Evolutionary conservation across 2,329 filamentous ascomycete genomes (phyloP).

Genomic region (Mycosphaerella sp.): DNA sequence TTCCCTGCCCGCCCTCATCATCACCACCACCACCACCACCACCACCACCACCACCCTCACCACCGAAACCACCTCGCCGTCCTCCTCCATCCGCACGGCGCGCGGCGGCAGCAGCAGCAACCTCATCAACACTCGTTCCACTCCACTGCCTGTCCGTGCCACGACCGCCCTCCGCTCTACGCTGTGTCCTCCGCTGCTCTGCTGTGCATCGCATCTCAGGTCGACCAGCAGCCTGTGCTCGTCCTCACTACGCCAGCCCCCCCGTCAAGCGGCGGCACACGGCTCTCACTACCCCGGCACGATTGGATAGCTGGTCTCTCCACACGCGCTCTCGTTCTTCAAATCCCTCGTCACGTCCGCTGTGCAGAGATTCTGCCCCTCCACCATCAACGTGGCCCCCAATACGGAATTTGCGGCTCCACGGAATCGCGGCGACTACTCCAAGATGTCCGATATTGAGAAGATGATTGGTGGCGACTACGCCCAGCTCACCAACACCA

Average conservation of each 20-base stretch:
- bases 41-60: neutral
- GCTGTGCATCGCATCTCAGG: neutral
- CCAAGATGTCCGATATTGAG: constrained; percentile 42
- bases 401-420: constrained; percentile 19
- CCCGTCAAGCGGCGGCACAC: neutral
- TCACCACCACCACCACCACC: neutral
- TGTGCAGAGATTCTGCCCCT: neutral
- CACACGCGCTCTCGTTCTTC: neutral
- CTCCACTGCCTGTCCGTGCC: neutral
- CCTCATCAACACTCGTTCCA: neutral
- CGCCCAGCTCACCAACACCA: constrained; percentile 56
- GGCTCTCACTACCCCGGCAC: neutral
- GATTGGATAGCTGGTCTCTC: constrained; percentile 2
- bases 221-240: neutral
- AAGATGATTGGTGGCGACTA: constrained; percentile 41
- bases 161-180: neutral
- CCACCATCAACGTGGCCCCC: constrained; percentile 22
- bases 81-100: neutral
- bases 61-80: neutral
- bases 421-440: constrained; percentile 30
- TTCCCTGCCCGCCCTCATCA: too few species aligned
- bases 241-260: neutral
- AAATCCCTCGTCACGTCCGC: neutral
- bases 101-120: neutral
- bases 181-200: neutral